A percentile compares a stretch with the other conserved stretches of the same genome.
Evolutionary conservation across 257 asterid species (phyloP).

Genomic region (Oldenlandia corymbosa): DNA sequence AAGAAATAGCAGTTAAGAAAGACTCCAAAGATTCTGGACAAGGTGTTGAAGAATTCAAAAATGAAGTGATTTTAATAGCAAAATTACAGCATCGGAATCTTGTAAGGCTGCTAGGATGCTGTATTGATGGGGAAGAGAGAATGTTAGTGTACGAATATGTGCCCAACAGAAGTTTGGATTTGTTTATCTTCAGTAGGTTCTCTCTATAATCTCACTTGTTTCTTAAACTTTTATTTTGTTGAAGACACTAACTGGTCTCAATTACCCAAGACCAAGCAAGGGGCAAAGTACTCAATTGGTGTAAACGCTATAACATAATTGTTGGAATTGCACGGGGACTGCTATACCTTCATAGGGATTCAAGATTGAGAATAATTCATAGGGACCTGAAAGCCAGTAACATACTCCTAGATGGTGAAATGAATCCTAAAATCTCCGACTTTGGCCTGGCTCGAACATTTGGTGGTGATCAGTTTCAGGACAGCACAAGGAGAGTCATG

Average conservation of each 20-base stretch:
- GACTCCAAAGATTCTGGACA: slow-evolving; percentile 27
- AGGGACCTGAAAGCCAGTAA: slow-evolving; percentile 36
- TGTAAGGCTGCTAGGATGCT: slow-evolving; percentile 25
- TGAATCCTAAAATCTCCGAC: slow-evolving; percentile 31
- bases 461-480: slow-evolving; percentile 25
- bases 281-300: slow-evolving; percentile 17
- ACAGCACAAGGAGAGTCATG: slow-evolving; percentile 30
- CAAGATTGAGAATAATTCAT: slow-evolving; percentile 31
- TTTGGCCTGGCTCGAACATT: slow-evolving; percentile 35
- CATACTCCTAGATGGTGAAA: slow-evolving; percentile 27
- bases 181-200: slow-evolving; percentile 25
- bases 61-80: slow-evolving; percentile 26
- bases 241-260: not conserved
- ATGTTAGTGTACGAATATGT: slow-evolving; percentile 25
- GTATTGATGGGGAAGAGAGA: slow-evolving; percentile 23
- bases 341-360: slow-evolving; percentile 25
- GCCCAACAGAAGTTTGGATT: slow-evolving; percentile 24
- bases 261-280: slow-evolving; percentile 20
- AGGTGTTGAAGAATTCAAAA: slow-evolving; percentile 27
- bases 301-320: slow-evolving; percentile 19
- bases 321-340: slow-evolving; percentile 24
- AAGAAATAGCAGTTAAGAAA: slow-evolving; percentile 24
- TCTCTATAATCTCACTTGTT: not conserved
- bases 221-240: not conserved
- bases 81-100: slow-evolving; percentile 28